Conservation (phyloP, 164 flowering plant species). For the Liriodendron chinense region DNA sequence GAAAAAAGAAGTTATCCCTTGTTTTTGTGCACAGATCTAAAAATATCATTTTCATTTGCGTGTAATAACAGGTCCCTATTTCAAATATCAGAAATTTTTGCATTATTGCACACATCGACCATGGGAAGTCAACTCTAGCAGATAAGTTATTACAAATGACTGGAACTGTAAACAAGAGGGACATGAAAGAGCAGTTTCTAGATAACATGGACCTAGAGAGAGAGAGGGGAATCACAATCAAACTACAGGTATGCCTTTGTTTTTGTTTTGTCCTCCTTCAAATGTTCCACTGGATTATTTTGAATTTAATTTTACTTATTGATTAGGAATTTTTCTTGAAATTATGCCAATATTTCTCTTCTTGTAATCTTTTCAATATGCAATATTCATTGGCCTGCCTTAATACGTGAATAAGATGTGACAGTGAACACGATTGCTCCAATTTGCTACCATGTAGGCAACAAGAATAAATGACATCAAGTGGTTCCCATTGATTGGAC, state of each 20-base stretch:
- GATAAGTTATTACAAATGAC: conserved; percentile 88
- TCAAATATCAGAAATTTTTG: conserved; percentile 84
- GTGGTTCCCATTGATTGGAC: background rate
- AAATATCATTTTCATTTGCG: background rate
- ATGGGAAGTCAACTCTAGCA: conserved; percentile 95
- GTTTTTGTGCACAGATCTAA: background rate
- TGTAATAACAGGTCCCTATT: conserved; percentile 60
- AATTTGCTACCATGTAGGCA: background rate
- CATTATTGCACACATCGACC: conserved; percentile 96
- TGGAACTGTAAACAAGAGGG: conserved; percentile 85
- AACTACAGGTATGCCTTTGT: conserved; percentile 63
- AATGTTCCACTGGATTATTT: too few species aligned
- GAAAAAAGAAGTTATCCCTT: background rate
- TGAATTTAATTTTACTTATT: too few species aligned
- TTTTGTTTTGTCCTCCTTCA: too few species aligned
- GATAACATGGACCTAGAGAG: conserved; percentile 99
- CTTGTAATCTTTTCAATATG: too few species aligned
- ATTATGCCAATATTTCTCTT: too few species aligned
- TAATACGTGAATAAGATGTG: too few species aligned
- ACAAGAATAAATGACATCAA: background rate
- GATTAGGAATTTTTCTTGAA: too few species aligned
- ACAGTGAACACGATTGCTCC: background rate
- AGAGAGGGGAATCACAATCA: conserved; percentile 96
- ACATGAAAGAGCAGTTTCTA: conserved; percentile 96
- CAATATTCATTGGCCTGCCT: too few species aligned